Evolutionary conservation across 345 rosid genomes (phyloP), one percentile per base, ranked within the genome.

Genomic region (Eucalyptus rudis): DNA sequence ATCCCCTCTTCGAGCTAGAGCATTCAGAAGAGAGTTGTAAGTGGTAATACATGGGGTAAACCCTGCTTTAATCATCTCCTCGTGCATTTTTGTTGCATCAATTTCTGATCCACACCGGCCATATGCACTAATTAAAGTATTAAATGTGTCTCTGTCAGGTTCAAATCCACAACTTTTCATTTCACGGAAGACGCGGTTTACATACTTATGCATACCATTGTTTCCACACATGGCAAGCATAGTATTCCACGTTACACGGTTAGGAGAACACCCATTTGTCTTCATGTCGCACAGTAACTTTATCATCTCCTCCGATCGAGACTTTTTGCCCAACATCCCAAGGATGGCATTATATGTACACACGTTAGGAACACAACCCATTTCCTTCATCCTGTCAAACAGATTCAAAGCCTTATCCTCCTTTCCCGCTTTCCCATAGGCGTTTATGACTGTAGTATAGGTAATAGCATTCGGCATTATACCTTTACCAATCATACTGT

Each of bases 191-290:
- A 97, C 94, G 58, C 86, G 92, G 87, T 95, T 94, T 88, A 97
- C 94, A 87, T 93, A 95, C 87, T 91, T 93, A 90, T 93, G 94
- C 98, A 94, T 94, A 59, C 96, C 97, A 36, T 92, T 91, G 59
- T 91, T 92, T 88, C 99, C 96, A 90, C 97, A 97, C 92, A 95
- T 88, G 71, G 96, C 93, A 90, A 97, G 97, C 97, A 96, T 93
- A 15, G 99, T 96, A 91, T 97, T 97, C 99, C 99, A 97, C 7
- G 99, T 97, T 44, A 95, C 87, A n/a, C 96, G 95, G 49, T 96
- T 94, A 54, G 99, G 99, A 36, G 94, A 90, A 92, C 98, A 97
- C 86, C 97, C 98, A 92, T 88, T 94, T 43, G 91, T 90, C 92
- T 96, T 96, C 99, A 97, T 97, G 88, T 97, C 98, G 44, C 89